A percentile compares a stretch with the other conserved stretches of the same genome.
Evolutionary conservation across 495 filamentous ascomycete genomes (phyloP).

Genomic region (Pyrenopolyporus hunteri): DNA sequence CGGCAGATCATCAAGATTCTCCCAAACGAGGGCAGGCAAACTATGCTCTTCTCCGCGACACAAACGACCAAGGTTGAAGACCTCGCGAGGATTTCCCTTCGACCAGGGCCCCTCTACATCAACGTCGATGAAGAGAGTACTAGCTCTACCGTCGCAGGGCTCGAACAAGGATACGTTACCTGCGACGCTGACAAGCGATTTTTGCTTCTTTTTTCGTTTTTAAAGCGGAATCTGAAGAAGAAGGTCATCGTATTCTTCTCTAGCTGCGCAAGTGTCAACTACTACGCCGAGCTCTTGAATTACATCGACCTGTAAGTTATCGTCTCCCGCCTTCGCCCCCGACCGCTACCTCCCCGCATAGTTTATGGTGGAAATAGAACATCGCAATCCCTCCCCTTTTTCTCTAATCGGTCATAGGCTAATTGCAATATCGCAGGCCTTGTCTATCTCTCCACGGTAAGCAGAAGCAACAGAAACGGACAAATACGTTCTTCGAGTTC

Average conservation of each 20-base stretch:
- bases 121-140: constrained; percentile 60
- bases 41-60: constrained; percentile 96
- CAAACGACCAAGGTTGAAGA: constrained; percentile 99
- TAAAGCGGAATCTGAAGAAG: constrained; percentile 88
- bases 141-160: constrained; percentile 83
- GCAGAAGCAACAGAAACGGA: constrained; percentile 96
- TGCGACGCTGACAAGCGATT: constrained; percentile 95
- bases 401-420: constrained; percentile 35
- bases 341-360: too few relatives aligned
- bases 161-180: constrained; percentile 94
- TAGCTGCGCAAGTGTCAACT: constrained; percentile 92
- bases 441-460: constrained; percentile 70
- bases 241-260: constrained; percentile 98
- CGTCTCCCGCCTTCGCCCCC: neutral
- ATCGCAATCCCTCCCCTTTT: too few relatives aligned
- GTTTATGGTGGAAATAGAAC: too few relatives aligned
- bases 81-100: constrained; percentile 88
- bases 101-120: constrained; percentile 88
- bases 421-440: constrained; percentile 39
- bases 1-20: constrained; percentile 95
- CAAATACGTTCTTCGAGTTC: constrained; percentile 98
- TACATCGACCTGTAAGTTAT: constrained; percentile 92
- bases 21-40: constrained; percentile 86
- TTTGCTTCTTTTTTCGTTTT: constrained; percentile 91
- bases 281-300: constrained; percentile 91